Evolutionary conservation across 495 filamentous ascomycete species (phyloP), one percentile per base, ranked within the genome.

Genomic region (Penicillium lagena): DNA sequence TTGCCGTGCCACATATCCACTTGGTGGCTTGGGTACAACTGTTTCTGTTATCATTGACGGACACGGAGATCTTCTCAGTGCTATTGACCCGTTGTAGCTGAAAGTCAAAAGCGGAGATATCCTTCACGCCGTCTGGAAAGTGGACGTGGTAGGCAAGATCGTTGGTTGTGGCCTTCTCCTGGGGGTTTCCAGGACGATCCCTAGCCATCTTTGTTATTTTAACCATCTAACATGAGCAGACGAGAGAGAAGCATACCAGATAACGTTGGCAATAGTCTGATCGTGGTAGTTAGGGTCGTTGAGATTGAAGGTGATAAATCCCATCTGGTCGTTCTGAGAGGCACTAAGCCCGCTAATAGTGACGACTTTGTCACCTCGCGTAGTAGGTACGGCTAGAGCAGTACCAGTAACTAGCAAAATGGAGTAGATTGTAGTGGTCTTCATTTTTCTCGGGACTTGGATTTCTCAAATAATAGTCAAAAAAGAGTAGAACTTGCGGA

Each of bases 101-200:
- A 2, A 22, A 22, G 22, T 22, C 22, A 22, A 22, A 22, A 22
- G 22, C 22, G 2, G 22, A 22, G 22, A 22, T 22, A 22, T 6
- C 22, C 6, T 22, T 22, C 38, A 42, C 42, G 29, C 32, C 42
- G 22, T 33, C 22, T 10, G 42, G 42, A 34, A 44, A 44, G 11
- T 44, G 13, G 33, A 44, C 42, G 14, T 14, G n/a, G 33, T 37
- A 44, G 22, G 35, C 29, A 12, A 13, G 12, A 29, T 35, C 22
- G 32, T 17, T 27, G 3, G 31, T 35, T 9, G 33, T 15, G 22
- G 9, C 9, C 0, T 44, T 34, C n/a, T 15, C 33, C 9, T 13
- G 42, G 11, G 42, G 42, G 7, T 36, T 10, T 44, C 42, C 42
- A 12, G 42, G 42, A 13, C 31, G 31, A 44, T 34, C 12, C 42